Base-by-base conservation (phyloP, 2,329 filamentous ascomycete genomes). In the Fusarium nurragi region DNA sequence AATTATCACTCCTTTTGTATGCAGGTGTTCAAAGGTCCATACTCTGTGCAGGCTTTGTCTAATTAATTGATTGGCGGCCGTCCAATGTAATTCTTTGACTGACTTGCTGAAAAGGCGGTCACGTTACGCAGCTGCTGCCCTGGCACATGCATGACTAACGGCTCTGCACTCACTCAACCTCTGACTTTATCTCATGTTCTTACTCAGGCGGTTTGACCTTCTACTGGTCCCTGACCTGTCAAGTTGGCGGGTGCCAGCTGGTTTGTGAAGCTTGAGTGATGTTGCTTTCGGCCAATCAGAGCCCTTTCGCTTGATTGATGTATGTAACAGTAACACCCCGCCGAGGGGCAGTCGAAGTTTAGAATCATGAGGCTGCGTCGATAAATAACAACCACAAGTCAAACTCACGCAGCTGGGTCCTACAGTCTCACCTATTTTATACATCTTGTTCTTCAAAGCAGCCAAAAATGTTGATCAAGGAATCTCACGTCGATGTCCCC, bases 381-480 rank as follows among this genome's bases (percentile, higher is more conserved):
- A 54, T 48, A 52, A 21, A 26, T 63, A 50, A 47, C 45, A 55
- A 32, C 38, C 18, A 23, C 44, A 43, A 21, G 26, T 25, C 30
- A 38, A 43, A 16, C 9, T 28, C 23, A 32, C 19, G n/a, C 18
- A 21, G 22, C 28, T 49, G 22, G 16, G 26, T 37, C 6, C 30
- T 26, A 3, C 11, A 4, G 18, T 10, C 44, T 28, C n/a, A 30
- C 36, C 8, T 18, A 44, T 40, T 8, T 13, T 6, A 32, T 26
- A 16, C 36, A 4, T 3, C 23, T 13, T 5, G 30, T 11, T 28
- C 28, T 23, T 11, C 28, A 12, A 18, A 13, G 5, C 18, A 28
- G 26, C 18, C 34, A 66, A 71, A 34, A 58, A 87, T 87, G 84
- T 74, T 86, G 70, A 81, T 87, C 74, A 80, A 83, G 36, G 84